phyloP scores from a whole-genome alignment of 108 stramenopile species.

The Pseudonitzschia delicatissima region DNA sequence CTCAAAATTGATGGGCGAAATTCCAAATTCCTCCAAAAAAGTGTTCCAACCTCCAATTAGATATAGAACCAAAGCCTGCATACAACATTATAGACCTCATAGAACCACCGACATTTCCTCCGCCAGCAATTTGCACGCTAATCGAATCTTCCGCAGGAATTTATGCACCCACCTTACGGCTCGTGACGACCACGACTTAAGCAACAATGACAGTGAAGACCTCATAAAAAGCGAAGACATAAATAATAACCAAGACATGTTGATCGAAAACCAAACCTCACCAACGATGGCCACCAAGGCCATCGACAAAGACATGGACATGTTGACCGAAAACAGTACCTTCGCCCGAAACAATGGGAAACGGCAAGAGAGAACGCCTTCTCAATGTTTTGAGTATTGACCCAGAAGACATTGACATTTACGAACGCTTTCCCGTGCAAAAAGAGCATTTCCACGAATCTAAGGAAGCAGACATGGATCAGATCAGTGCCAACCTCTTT shows the following conservation, averaged over 20 bases:
- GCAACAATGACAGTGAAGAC: not conserved
- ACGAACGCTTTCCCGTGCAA: not conserved
- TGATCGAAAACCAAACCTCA: too few relatives aligned
- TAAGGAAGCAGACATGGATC: not conserved
- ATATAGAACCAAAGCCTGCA: not conserved
- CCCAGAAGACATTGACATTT: constrained; percentile 14
- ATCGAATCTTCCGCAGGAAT: too few relatives aligned
- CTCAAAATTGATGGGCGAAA: too few relatives aligned
- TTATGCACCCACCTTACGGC: not conserved
- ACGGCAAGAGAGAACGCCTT: not conserved
- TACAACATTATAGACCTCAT: too few relatives aligned
- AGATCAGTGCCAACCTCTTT: constrained; percentile 4
- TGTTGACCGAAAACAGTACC: not conserved
- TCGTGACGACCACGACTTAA: not conserved
- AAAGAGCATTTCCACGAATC: not conserved
- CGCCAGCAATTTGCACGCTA: too few relatives aligned
- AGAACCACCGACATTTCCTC: too few relatives aligned
- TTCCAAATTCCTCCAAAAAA: too few relatives aligned
- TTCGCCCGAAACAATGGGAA: not conserved
- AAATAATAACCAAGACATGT: not conserved
- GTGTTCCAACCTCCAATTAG: not conserved
- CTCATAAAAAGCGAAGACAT: not conserved
- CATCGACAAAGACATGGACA: too few relatives aligned
- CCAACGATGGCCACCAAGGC: too few relatives aligned
- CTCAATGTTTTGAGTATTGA: constrained; percentile 15